A percentile compares a stretch with the other conserved stretches of the same genome.
phyloP scores from a whole-genome alignment of 2,329 filamentous ascomycete species.

The Fusarium sp. region DNA sequence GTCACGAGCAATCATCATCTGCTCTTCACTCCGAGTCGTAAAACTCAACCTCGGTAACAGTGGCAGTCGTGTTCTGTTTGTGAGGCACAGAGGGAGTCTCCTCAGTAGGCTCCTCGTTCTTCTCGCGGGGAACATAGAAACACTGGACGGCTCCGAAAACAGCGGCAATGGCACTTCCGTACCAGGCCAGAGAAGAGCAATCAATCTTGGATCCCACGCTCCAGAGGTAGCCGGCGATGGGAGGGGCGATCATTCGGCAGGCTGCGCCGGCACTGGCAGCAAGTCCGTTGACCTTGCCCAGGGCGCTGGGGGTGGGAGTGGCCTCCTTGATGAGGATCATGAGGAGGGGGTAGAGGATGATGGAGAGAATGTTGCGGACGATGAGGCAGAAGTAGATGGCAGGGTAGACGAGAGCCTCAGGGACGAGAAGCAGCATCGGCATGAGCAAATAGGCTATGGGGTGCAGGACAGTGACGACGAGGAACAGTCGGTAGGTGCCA shows the following conservation, averaged over 20 bases:
- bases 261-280: conserved; percentile 75
- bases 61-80: conserved; percentile 31
- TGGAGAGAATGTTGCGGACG: conserved; percentile 71
- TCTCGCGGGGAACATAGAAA: conserved; percentile 62
- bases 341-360: conserved; percentile 74
- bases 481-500: conserved; percentile 70
- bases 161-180: conserved; percentile 69
- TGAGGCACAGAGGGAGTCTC: conserved; percentile 42
- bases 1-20: neutral
- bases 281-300: conserved; percentile 75
- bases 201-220: conserved; percentile 68
- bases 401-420: conserved; percentile 62
- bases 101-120: conserved; percentile 44
- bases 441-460: conserved; percentile 72
- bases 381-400: conserved; percentile 70
- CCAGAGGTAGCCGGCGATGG: conserved; percentile 73
- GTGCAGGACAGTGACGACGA: conserved; percentile 70
- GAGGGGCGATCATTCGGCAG: conserved; percentile 76
- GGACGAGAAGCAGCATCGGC: conserved; percentile 68
- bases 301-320: conserved; percentile 65
- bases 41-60: conserved; percentile 49
- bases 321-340: conserved; percentile 77
- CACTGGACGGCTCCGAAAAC: conserved; percentile 70
- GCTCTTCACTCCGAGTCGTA: conserved; percentile 39
- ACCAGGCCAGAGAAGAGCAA: conserved; percentile 74